Evolutionary conservation across 495 filamentous ascomycete genomes (phyloP), one percentile per base, ranked within the genome.

Genomic region (Penicillium goetzii): DNA sequence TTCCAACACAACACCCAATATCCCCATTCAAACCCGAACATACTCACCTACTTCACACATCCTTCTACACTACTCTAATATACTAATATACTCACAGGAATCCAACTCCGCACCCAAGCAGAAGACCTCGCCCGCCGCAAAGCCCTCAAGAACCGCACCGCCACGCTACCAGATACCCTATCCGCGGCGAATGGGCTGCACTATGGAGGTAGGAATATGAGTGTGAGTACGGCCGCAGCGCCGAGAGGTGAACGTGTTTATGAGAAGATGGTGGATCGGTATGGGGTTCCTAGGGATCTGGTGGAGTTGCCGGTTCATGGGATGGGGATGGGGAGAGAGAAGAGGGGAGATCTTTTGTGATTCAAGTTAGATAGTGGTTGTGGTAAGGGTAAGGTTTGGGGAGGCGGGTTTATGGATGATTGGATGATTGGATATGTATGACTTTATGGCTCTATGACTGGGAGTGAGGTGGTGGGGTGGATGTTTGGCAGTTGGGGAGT

Each of bases 111-210:
- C 41, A 59, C 66, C 36, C 60, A 56, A 25, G 54, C 59, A n/a
- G 62, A 64, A 73, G 75, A 74, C 30, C 60, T 74, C 58, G 75
- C 72, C 59, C 77, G 68, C 28, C 76, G 75, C 56, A 77, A 76
- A 58, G 72, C 72, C 19, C 63, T 75, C 23, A 72, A 64, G 17
- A 68, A 59, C 26, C 68, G 72, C 17, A 49, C 47, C 52, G 28
- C 17, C 0, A 1, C 17, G 1, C 6, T 19, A 34, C 49, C 49
- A 17, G 52, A 34, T 23, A 21, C 33, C n/a, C 52, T 10, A 3
- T 8, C 45, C 23, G 59, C 56, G 26, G 52, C 67, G 10, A 30
- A 40, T n/a, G 38, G 40, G 12, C 11, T 36, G 30, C n/a, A 36
- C 8, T 55, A 36, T 19, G 52, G 49, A 11, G 12, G 10, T 21